phyloP scores from a whole-genome alignment of 306 rosid species.

The Vicia sativa region DNA sequence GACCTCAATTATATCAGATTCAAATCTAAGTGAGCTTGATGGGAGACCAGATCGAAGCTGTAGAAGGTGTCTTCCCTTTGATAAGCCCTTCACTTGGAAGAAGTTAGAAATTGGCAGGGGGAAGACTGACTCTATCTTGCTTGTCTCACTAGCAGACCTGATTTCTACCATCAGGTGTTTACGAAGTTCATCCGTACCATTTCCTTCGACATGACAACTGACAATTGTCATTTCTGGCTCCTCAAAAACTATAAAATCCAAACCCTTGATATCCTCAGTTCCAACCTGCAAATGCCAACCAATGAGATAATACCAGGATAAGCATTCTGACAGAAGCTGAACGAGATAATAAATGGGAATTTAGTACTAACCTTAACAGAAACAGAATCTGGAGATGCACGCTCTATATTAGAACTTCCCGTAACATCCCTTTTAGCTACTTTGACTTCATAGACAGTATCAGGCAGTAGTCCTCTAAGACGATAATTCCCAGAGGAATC shows the following conservation, averaged over 20 bases:
- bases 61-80: slow-evolving; percentile 83
- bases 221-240: slow-evolving; percentile 89
- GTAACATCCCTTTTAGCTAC: slow-evolving; percentile 67
- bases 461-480: slow-evolving; percentile 93
- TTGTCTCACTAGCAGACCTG: slow-evolving; percentile 71
- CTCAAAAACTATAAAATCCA: slow-evolving; percentile 92
- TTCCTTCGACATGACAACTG: slow-evolving; percentile 93
- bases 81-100: slow-evolving; percentile 88
- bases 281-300: slow-evolving; percentile 67
- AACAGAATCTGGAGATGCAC: slow-evolving; percentile 85
- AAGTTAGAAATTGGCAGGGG: slow-evolving; percentile 91
- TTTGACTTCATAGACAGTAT: slow-evolving; percentile 69
- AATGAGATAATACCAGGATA: slow-evolving; percentile 36
- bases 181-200: slow-evolving; percentile 66
- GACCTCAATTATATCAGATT: slow-evolving; percentile 79
- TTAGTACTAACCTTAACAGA: slow-evolving; percentile 57
- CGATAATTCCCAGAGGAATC: slow-evolving; percentile 88
- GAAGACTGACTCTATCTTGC: slow-evolving; percentile 66
- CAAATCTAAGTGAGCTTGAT: slow-evolving; percentile 69
- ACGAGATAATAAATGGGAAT: slow-evolving; percentile 25
- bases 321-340: slow-evolving; percentile 29
- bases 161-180: slow-evolving; percentile 81
- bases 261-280: slow-evolving; percentile 72
- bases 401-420: slow-evolving; percentile 69
- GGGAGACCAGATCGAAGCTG: slow-evolving; percentile 74